Base-by-base conservation (phyloP, 352 stramenopile species). In the Vaucheria bursata region DNA sequence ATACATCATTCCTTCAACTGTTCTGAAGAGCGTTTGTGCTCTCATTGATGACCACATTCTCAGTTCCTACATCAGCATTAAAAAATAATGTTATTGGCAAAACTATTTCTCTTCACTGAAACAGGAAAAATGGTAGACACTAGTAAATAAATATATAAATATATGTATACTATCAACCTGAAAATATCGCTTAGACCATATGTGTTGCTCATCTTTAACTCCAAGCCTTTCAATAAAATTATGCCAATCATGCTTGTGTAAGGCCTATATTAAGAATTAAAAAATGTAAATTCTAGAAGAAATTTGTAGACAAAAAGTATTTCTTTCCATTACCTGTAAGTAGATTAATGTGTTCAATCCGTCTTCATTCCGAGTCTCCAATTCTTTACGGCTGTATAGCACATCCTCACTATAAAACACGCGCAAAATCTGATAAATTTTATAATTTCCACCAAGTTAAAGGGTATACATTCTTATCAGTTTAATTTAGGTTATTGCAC, bases 1-100 rank as follows among this genome's bases (percentile, higher is more conserved):
- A 83, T 98, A 98, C 96, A 99, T 99, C 92, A 99, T 98, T 36
- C 96, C 96, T 80, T 96, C 95, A 7, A 98, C 94, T 5, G 96
- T 99, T 52, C 96, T 87, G 40, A 92, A 90, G 25, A 99, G 88
- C 1, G 96, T 98, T 85, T 99, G 96, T n/a, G 75, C 75, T 36
- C 96, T 91, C 79, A 98, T 89, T 38, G 93, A 98, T 25, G 96
- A 94, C 96, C 96, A 99, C 77, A 97, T 88, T 8, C 95, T 90
- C 52, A 96, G 90, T 77, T 98, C 94, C 40, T n/a, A n/a, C n/a
- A n/a, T n/a, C n/a, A n/a, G n/a, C n/a, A n/a, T n/a, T n/a, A n/a
- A n/a, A n/a, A n/a, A n/a, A n/a, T n/a, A n/a, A n/a, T n/a, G n/a
- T n/a, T n/a, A n/a, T n/a, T n/a, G n/a, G n/a, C n/a, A n/a, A n/a